These are phyloP conservation scores for Clonostachys chloroleuca DNA, from an alignment of 2,329 filamentous ascomycete genomes.

Conservation along the genomic window DNA sequence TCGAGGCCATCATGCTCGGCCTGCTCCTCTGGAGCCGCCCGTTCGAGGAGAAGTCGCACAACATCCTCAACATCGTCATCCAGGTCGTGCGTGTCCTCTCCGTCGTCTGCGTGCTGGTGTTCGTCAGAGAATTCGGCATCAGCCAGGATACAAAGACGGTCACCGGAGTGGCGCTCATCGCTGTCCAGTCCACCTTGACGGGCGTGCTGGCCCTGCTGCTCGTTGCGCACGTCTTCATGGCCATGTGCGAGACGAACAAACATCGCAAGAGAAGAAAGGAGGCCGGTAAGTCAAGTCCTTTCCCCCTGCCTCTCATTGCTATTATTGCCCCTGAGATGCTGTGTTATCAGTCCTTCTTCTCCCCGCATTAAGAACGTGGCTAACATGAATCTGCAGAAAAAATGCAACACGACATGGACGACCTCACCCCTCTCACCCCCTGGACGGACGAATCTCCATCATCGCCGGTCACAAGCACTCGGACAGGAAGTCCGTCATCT, in stretches of 20 bases:
- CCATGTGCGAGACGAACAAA: slow-evolving; percentile 82
- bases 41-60: slow-evolving; percentile 80
- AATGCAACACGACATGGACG: slow-evolving; percentile 70
- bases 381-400: slow-evolving; percentile 56
- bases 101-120: slow-evolving; percentile 83
- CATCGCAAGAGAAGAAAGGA: slow-evolving; percentile 86
- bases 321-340: no score
- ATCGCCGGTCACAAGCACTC: slow-evolving; percentile 49
- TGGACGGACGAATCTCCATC: slow-evolving; percentile 83
- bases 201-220: slow-evolving; percentile 83
- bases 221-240: slow-evolving; percentile 79
- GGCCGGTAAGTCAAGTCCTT: slow-evolving; percentile 76
- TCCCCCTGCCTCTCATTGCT: no score
- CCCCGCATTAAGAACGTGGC: slow-evolving; percentile 2
- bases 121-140: slow-evolving; percentile 89
- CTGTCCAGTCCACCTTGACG: slow-evolving; percentile 82
- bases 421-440: slow-evolving; percentile 70
- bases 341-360: background rate
- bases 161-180: slow-evolving; percentile 87
- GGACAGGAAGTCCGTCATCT: slow-evolving; percentile 33
- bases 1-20: slow-evolving; percentile 75
- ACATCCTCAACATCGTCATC: slow-evolving; percentile 91
- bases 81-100: slow-evolving; percentile 86
- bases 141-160: slow-evolving; percentile 90
- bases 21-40: slow-evolving; percentile 82